Evolutionary conservation across 2,329 filamentous ascomycete species (phyloP).

Genomic region (Botrytis paeoniae): DNA sequence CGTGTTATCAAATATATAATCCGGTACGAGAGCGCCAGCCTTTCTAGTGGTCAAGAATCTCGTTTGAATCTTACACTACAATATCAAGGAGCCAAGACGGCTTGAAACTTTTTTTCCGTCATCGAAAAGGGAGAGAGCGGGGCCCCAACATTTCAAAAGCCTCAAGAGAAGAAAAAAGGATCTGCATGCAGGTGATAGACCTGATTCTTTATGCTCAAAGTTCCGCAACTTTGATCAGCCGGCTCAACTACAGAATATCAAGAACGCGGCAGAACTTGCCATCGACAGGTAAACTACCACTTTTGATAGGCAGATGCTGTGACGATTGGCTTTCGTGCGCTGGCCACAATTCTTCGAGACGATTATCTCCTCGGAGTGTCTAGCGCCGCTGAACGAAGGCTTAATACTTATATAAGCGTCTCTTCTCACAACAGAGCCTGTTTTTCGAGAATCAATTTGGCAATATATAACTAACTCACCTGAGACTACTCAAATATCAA

Average conservation of each 20-base stretch:
- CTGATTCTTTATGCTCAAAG: not conserved
- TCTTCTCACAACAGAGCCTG: not conserved
- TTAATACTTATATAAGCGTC: not conserved
- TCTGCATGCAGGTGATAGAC: not conserved
- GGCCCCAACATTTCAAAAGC: not conserved
- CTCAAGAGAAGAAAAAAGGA: not conserved
- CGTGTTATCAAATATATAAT: not conserved
- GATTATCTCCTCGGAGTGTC: not conserved
- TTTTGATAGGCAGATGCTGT: not conserved
- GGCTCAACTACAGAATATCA: not conserved
- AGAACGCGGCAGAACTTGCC: not conserved
- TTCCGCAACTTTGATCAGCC: not conserved
- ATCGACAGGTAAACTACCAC: not conserved
- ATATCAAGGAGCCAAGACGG: not conserved
- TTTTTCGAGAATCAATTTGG: not conserved
- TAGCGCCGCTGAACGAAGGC: not conserved
- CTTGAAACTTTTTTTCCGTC: not conserved
- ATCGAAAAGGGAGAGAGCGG: not conserved
- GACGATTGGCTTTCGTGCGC: not conserved
- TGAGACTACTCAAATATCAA: not conserved
- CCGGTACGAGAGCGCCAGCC: not conserved
- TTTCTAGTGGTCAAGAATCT: not conserved
- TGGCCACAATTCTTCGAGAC: not conserved
- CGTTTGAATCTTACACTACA: not conserved
- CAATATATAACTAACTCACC: not conserved